Evolutionary conservation across 495 filamentous ascomycete genomes (phyloP).

Genomic region (Aspergillus mulundensis): DNA sequence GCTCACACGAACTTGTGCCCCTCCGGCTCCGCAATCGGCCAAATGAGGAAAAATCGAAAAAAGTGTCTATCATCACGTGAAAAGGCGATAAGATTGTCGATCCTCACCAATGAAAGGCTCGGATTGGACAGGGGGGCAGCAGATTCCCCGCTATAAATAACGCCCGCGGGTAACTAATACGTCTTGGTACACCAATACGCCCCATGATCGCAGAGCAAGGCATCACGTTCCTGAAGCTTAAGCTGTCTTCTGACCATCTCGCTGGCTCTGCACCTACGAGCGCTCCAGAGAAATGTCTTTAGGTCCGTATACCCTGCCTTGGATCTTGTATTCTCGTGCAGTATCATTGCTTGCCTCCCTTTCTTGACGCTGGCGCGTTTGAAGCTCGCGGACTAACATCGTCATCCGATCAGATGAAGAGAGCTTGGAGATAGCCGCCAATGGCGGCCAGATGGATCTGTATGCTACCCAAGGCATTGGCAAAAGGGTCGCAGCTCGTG

Average conservation of each 20-base stretch:
- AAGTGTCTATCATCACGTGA: conserved; percentile 21
- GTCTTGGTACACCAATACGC: background rate
- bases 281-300: conserved; percentile 32
- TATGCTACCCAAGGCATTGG: conserved; percentile 35
- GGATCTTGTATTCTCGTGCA: background rate
- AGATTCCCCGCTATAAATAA: conserved; percentile 6
- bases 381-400: conserved; percentile 5
- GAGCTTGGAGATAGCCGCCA: conserved; percentile 57
- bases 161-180: background rate
- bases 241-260: conserved; percentile 2
- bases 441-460: conserved; percentile 67
- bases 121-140: conserved; percentile 10
- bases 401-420: conserved; percentile 48
- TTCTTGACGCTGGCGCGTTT: background rate
- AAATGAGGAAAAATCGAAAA: conserved; percentile 18
- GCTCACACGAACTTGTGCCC: conserved; percentile 22
- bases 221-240: conserved; percentile 6
- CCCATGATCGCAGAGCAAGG: background rate
- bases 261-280: background rate
- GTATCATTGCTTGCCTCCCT: background rate
- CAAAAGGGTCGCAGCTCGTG: background rate
- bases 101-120: conserved; percentile 11
- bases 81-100: conserved; percentile 12
- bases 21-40: conserved; percentile 20
- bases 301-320: conserved; percentile 23